Evolutionary conservation across 2,329 filamentous ascomycete genomes (phyloP), one percentile per base, ranked within the genome.

Genomic region (Pseudogymnoascus sp.): DNA sequence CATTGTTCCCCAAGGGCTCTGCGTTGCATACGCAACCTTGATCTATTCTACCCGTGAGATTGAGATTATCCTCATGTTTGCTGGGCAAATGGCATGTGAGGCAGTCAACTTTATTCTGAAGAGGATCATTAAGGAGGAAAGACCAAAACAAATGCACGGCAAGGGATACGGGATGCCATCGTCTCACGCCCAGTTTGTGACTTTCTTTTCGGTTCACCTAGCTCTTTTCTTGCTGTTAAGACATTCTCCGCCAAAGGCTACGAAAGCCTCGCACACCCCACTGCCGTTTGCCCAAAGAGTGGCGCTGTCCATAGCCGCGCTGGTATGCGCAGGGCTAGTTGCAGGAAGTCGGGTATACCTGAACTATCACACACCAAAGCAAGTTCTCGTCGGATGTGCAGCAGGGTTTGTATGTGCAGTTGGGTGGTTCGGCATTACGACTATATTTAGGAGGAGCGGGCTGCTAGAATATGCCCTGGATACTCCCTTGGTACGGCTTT

Each of bases 101-200:
- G 92, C 84, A 28, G 78, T 96, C 70, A 99, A 99, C 76, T 96
- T 95, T 75, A 77, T 81, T 3, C 80, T 99, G 58, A 99, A 99
- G 80, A 84, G 94, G 25, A 80, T 91, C 66, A 93, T 99, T 74
- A 94, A 93, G 72, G 91, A 97, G 75, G 91, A 96, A 75, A 84
- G 94, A 59, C 94, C 94, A 28, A 84, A 81, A 66, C 88, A 88
- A 84, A 88, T 80, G 81, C 86, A 92, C 71, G 84, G 91, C 62
- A 96, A 96, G 75, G 94, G 94, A 66, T 99, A 99, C 73, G 95
- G 94, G 69, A 99, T 99, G 95, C 94, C 94, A 9, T 87, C 84
- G 6, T 97, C 92, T 38, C 94, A 99, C 77, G 90, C 94, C 7
- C 94, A 99, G 78, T 99, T 97, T 74, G 89, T 93, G 65, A 84